Evolutionary conservation across 768 basidiomycete species (phyloP).

Genomic region (Coprinellus micaceus): DNA sequence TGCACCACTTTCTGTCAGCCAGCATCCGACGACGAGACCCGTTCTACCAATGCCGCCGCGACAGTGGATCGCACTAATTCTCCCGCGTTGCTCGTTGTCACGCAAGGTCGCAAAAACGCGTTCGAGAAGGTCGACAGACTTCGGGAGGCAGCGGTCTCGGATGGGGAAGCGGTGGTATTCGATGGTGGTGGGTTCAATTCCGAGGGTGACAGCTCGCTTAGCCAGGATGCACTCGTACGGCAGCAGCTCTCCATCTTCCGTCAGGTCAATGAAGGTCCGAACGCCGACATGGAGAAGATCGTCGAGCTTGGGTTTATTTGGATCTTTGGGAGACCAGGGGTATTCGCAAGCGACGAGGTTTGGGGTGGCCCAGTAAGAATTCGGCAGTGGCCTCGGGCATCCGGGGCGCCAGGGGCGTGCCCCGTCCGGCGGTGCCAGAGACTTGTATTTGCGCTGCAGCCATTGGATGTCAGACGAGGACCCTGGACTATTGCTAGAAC

Average conservation of each 20-base stretch:
- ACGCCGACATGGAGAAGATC: constrained; percentile 68
- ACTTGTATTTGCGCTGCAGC: constrained; percentile 9
- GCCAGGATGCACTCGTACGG: constrained; percentile 58
- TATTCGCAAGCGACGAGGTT: constrained; percentile 77
- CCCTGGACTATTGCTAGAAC: background rate
- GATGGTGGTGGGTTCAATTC: constrained; percentile 51
- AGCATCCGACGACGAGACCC: constrained; percentile 63
- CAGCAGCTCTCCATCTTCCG: constrained; percentile 72
- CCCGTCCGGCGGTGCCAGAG: background rate
- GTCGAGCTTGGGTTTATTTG: constrained; percentile 65
- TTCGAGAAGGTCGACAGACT: constrained; percentile 55
- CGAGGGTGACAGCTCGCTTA: constrained; percentile 49
- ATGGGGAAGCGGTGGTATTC: constrained; percentile 81
- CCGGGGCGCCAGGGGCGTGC: background rate
- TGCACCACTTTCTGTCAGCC: constrained; percentile 65
- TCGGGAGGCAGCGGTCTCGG: constrained; percentile 65
- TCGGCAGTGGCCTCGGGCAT: constrained; percentile 63
- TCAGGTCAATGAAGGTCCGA: constrained; percentile 80
- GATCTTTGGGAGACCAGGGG: constrained; percentile 64
- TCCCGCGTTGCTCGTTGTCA: constrained; percentile 55
- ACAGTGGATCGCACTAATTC: constrained; percentile 73
- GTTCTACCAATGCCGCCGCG: constrained; percentile 76
- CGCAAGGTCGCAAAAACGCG: constrained; percentile 54
- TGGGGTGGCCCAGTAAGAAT: constrained; percentile 80
- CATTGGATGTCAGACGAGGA: constrained; percentile 3